Conservation (phyloP, 2,329 filamentous ascomycete species). For the Cladosporium oxysporum region DNA sequence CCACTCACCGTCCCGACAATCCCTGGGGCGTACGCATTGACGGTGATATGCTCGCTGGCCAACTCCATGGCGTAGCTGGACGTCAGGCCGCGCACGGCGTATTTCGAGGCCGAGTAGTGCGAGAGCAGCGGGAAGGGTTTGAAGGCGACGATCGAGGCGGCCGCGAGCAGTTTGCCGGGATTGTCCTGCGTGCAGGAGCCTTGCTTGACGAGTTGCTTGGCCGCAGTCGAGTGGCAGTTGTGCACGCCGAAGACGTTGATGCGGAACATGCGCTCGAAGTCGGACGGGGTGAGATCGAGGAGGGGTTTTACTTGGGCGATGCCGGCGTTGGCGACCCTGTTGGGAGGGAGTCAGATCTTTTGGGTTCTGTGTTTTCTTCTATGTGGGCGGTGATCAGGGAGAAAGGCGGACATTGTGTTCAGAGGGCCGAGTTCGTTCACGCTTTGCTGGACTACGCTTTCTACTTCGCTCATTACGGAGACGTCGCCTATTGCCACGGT, state of each 20-base stretch:
- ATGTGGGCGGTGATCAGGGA: background rate
- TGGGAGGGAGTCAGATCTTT: background rate
- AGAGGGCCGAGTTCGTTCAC: slow-evolving; percentile 57
- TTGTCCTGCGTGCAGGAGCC: slow-evolving; percentile 45
- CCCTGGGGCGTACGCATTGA: slow-evolving; percentile 67
- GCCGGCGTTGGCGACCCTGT: slow-evolving; percentile 61
- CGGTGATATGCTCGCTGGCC: slow-evolving; percentile 64
- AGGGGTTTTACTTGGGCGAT: slow-evolving; percentile 60
- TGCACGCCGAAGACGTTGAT: slow-evolving; percentile 67
- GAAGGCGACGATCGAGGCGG: slow-evolving; percentile 57
- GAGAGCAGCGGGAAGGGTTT: slow-evolving; percentile 60
- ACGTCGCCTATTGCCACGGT: slow-evolving; percentile 63
- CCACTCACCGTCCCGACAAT: slow-evolving; percentile 53
- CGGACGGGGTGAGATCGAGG: slow-evolving; percentile 59
- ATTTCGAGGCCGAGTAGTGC: slow-evolving; percentile 67
- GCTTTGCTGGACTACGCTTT: slow-evolving; percentile 53
- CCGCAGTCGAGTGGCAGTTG: slow-evolving; percentile 65
- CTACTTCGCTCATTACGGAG: slow-evolving; percentile 56
- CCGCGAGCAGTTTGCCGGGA: slow-evolving; percentile 42
- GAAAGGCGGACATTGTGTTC: slow-evolving; percentile 45
- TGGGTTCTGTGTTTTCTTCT: background rate
- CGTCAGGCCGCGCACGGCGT: slow-evolving; percentile 65
- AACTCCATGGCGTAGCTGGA: slow-evolving; percentile 68
- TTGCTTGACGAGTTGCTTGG: slow-evolving; percentile 65
- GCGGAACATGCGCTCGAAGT: slow-evolving; percentile 61